Conservation (phyloP, 2,329 filamentous ascomycete species). For the Trichoderma sp. region DNA sequence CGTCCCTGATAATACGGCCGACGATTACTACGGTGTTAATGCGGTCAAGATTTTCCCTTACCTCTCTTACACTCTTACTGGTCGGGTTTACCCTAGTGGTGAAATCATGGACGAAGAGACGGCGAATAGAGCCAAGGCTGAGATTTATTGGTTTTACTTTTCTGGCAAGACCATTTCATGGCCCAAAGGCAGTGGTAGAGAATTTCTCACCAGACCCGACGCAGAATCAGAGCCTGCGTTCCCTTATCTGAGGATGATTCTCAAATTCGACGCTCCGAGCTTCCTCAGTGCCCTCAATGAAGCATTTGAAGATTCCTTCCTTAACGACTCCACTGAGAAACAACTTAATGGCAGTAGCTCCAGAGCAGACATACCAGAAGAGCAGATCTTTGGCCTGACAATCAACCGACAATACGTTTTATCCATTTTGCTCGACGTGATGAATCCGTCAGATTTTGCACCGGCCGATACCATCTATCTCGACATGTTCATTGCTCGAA, state of each 20-base stretch:
- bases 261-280: slow-evolving; percentile 85
- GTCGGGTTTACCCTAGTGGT: slow-evolving; percentile 87
- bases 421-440: slow-evolving; percentile 85
- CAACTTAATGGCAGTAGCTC: slow-evolving; percentile 49
- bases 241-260: slow-evolving; percentile 76
- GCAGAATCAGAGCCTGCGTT: slow-evolving; percentile 69
- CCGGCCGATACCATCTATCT: slow-evolving; percentile 85
- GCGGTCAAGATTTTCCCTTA: slow-evolving; percentile 94
- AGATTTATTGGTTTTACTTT: slow-evolving; percentile 92
- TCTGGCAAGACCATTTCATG: slow-evolving; percentile 74
- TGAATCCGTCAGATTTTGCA: slow-evolving; percentile 74
- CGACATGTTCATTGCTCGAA: slow-evolving; percentile 97
- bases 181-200: slow-evolving; percentile 62
- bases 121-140: slow-evolving; percentile 74
- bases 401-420: slow-evolving; percentile 92
- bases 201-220: slow-evolving; percentile 59
- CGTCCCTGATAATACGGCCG: slow-evolving; percentile 53
- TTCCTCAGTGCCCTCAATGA: slow-evolving; percentile 96
- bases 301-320: slow-evolving; percentile 90
- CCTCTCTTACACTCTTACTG: slow-evolving; percentile 85
- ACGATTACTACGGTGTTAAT: slow-evolving; percentile 63
- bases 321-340: slow-evolving; percentile 75
- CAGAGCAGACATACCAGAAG: slow-evolving; percentile 55
- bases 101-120: slow-evolving; percentile 69
- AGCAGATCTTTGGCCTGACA: slow-evolving; percentile 65